phyloP scores from a whole-genome alignment of 352 stramenopile species.

The Pythium phragmitis region DNA sequence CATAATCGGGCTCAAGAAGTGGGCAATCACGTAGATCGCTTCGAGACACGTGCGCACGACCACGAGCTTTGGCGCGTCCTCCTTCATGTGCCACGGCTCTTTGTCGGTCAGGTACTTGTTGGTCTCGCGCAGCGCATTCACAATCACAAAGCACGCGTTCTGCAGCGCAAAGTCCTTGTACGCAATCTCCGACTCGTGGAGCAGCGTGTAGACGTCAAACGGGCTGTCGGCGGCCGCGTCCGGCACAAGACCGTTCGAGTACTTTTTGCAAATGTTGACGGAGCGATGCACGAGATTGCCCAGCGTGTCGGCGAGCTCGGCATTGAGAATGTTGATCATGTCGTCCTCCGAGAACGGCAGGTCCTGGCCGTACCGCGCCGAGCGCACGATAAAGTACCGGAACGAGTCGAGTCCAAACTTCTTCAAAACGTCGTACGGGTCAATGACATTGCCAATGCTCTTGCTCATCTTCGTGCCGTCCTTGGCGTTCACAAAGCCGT shows the following conservation, averaged over 20 bases:
- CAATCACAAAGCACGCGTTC: constrained; percentile 83
- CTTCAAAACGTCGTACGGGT: constrained; percentile 94
- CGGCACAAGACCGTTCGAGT: constrained; percentile 88
- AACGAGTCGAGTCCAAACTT: constrained; percentile 96
- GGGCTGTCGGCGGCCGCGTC: constrained; percentile 53
- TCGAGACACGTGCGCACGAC: constrained; percentile 96
- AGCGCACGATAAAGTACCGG: constrained; percentile 92
- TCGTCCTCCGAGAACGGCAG: constrained; percentile 91
- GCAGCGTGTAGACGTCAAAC: constrained; percentile 87
- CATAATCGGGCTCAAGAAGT: constrained; percentile 96
- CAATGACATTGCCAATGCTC: constrained; percentile 97
- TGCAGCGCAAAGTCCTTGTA: constrained; percentile 94
- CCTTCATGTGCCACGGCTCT: constrained; percentile 97
- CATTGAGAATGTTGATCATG: constrained; percentile 98
- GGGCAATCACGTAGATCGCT: constrained; percentile 95
- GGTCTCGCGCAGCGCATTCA: constrained; percentile 91
- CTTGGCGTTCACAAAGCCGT: constrained; percentile 98
- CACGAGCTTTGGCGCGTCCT: constrained; percentile 86
- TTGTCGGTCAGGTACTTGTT: constrained; percentile 98
- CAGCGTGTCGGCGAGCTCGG: constrained; percentile 91
- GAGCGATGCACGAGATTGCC: constrained; percentile 97
- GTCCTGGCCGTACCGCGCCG: constrained; percentile 95
- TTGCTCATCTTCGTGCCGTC: constrained; percentile 99
- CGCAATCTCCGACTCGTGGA: constrained; percentile 80
- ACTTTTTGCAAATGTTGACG: constrained; percentile 96